Evolutionary conservation across 371 early-diverging fungal genomes (phyloP).

Genomic region (Mucor saturninus): DNA sequence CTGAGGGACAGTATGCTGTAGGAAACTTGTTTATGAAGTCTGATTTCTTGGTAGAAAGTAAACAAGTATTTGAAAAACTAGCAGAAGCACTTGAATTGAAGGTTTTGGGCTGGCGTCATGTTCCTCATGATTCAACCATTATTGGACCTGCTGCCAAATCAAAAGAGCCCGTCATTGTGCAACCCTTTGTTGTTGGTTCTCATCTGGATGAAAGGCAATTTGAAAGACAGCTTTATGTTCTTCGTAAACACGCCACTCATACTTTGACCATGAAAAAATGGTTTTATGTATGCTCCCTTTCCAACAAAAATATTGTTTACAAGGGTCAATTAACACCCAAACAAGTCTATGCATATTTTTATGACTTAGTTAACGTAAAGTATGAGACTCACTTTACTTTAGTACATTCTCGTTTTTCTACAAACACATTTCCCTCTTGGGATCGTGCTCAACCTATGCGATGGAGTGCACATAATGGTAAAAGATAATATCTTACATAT

Average conservation of each 20-base stretch:
- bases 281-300: constrained; percentile 96
- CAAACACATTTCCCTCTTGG: constrained; percentile 98
- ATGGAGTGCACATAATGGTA: constrained; percentile 97
- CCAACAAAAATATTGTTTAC: constrained; percentile 90
- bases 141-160: constrained; percentile 89
- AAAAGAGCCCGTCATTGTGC: constrained; percentile 90
- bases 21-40: constrained; percentile 92
- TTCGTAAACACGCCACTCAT: constrained; percentile 90
- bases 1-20: constrained; percentile 87
- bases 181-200: constrained; percentile 79
- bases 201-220: constrained; percentile 68
- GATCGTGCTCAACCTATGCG: constrained; percentile 98
- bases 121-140: constrained; percentile 84
- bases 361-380: constrained; percentile 81
- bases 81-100: constrained; percentile 71
- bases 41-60: constrained; percentile 58
- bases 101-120: constrained; percentile 90
- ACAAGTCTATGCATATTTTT: constrained; percentile 91
- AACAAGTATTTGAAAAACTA: constrained; percentile 75
- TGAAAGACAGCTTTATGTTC: constrained; percentile 84
- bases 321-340: constrained; percentile 94
- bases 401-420: constrained; percentile 97
- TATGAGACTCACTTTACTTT: constrained; percentile 91
- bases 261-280: constrained; percentile 78
- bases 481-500: constrained; percentile 3